Evolutionary conservation across 306 rosid species (phyloP).

Genomic region (Prunus dulcis): DNA sequence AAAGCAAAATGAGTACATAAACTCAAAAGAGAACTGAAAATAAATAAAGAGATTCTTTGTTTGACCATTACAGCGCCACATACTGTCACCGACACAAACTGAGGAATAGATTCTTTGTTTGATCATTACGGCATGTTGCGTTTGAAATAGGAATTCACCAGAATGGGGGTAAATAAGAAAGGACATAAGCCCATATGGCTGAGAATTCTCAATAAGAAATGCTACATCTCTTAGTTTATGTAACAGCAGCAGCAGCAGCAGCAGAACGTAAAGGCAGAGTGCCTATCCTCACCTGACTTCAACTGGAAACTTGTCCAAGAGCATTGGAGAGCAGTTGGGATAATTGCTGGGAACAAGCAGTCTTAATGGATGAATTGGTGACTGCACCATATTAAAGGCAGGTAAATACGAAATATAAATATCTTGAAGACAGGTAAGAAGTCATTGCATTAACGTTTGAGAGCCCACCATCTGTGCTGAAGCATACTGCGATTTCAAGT

Average conservation of each 20-base stretch:
- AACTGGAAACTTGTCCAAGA: slow-evolving; percentile 72
- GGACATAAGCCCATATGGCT: too few species aligned
- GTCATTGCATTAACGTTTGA: slow-evolving; percentile 3
- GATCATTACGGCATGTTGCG: too few species aligned
- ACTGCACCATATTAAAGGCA: slow-evolving; percentile 50
- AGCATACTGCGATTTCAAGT: slow-evolving; percentile 71
- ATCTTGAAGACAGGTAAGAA: slow-evolving; percentile 2
- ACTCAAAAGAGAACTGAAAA: neutral
- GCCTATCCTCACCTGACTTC: slow-evolving; percentile 59
- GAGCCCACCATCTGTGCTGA: slow-evolving; percentile 67
- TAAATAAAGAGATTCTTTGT: neutral
- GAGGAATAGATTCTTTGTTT: too few species aligned
- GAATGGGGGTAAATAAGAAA: neutral
- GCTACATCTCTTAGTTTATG: neutral
- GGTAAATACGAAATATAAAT: slow-evolving; percentile 20
- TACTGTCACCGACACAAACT: neutral
- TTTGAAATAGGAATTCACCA: neutral
- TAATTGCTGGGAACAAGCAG: slow-evolving; percentile 86
- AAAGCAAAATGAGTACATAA: neutral
- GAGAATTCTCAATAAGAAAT: neutral
- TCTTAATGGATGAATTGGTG: slow-evolving; percentile 77
- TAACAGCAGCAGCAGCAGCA: neutral
- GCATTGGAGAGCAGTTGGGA: slow-evolving; percentile 77
- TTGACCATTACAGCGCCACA: neutral
- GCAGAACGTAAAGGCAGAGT: neutral